Evolutionary conservation across 495 filamentous ascomycete genomes (phyloP), one percentile per base, ranked within the genome.

Genomic region (Penicillium nucicola): DNA sequence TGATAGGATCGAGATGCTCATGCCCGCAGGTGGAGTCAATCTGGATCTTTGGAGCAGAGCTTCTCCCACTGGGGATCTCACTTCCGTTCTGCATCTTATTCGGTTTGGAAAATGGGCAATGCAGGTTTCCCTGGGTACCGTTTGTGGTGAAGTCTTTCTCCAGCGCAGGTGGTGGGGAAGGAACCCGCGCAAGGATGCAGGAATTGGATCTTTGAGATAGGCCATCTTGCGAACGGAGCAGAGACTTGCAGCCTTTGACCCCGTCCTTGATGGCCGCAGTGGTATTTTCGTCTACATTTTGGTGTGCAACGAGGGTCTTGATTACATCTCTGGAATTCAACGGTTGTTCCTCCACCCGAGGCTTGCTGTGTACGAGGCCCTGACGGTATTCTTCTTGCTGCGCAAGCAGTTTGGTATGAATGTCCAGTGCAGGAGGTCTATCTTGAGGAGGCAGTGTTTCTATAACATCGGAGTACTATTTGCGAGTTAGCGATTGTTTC

Each of bases 81-180:
- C 64, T 70, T 50, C 62, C 61, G 56, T 60, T 45, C 15, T 53
- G 47, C 19, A 58, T 54, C 31, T 58, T 58, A 43, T 58, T 59
- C 32, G 65, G 56, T 55, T 73, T 74, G 42, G 72, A 65, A 43
- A 78, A 77, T 5, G 77, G 77, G 45, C 76, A 80, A 25, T 65
- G 66, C 38, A 75, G 47, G 47, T 61, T 68, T 36, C 73, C 72
- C 50, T 68, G 69, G 36, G 67, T 69, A 50, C 69, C 70, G 42
- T 65, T 70, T 32, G 72, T 75, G 30, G 73, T 77, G 45, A 75
- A 77, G 59, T 77, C 72, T 50, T 68, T 64, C 58, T 77, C 74
- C 56, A 72, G 54, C 28, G 60, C 52, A 37, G 48, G 48, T 25
- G 67, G 55, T 18, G 57, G 58, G 39, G 69, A 65, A 22, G 74